A percentile compares a stretch with the other conserved stretches of the same genome.
Conservation (phyloP, 2,329 filamentous ascomycete species). For the Aureobasidium sp. region DNA sequence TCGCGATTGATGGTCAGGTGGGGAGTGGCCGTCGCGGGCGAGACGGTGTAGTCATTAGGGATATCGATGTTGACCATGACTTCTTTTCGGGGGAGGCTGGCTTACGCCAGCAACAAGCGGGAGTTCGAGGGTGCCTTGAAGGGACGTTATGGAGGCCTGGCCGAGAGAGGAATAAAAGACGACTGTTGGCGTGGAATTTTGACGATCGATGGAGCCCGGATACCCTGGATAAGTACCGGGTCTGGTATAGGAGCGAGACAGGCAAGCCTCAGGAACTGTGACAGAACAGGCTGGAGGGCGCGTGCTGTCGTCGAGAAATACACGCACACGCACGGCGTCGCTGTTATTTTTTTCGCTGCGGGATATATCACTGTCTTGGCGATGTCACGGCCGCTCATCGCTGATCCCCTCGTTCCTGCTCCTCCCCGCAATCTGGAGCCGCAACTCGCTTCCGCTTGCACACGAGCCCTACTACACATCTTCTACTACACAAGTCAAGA, state of each 20-base stretch:
- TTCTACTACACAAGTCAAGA: no score
- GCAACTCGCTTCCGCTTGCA: neutral
- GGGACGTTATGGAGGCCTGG: conserved; percentile 85
- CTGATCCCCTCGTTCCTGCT: neutral
- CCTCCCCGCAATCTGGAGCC: neutral
- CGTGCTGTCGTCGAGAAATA: neutral
- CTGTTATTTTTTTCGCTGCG: conserved; percentile 12
- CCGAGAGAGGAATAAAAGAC: conserved; percentile 74
- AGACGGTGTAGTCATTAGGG: conserved; percentile 66
- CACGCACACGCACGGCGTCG: neutral
- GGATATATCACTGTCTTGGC: conserved; percentile 2
- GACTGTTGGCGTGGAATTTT: conserved; percentile 83
- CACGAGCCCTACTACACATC: neutral
- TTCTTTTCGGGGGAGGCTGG: conserved; percentile 59
- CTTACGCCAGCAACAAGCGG: conserved; percentile 73
- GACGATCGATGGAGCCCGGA: conserved; percentile 68
- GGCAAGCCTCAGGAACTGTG: neutral
- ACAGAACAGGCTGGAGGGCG: neutral
- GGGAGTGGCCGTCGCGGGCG: conserved; percentile 75
- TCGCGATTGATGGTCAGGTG: conserved; percentile 96
- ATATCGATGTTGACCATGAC: conserved; percentile 77
- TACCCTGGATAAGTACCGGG: conserved; percentile 78
- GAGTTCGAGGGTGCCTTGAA: conserved; percentile 53
- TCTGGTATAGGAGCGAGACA: conserved; percentile 57
- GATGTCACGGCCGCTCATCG: conserved; percentile 4